Percentiles rank a stretch among this genome's conserved stretches.
Evolutionary conservation across 2,329 filamentous ascomycete genomes (phyloP).

Genomic region (Sphaceloma murrayae): DNA sequence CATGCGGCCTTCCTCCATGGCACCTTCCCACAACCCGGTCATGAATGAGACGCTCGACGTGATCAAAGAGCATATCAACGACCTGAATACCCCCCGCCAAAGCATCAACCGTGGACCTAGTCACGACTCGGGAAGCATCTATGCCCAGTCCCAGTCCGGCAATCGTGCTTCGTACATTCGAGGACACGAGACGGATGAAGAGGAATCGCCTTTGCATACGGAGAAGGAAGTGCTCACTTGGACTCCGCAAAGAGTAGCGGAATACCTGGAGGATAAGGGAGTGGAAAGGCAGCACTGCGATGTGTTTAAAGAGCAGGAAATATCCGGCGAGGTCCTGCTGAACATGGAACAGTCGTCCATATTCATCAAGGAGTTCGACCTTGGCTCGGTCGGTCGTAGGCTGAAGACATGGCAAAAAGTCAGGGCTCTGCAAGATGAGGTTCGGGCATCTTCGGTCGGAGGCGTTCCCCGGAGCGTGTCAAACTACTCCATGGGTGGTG

Average conservation of each 20-base stretch:
- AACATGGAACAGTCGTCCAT: conserved; percentile 93
- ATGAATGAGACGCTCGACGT: conserved; percentile 92
- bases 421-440: conserved; percentile 80
- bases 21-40: conserved; percentile 53
- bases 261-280: conserved; percentile 75
- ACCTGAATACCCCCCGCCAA: conserved; percentile 58
- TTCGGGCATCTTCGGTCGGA: conserved; percentile 49
- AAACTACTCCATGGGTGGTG: conserved; percentile 33
- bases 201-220: conserved; percentile 63
- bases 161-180: conserved; percentile 83
- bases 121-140: conserved; percentile 81
- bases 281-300: conserved; percentile 87
- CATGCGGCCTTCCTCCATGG: conserved; percentile 9
- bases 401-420: conserved; percentile 97
- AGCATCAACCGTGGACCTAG: conserved; percentile 34
- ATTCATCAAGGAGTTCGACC: conserved; percentile 89
- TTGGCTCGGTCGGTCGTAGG: conserved; percentile 80
- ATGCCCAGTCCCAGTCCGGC: conserved; percentile 54
- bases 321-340: conserved; percentile 82
- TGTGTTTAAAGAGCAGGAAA: conserved; percentile 92
- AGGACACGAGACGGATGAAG: conserved; percentile 90
- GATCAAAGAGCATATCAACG: conserved; percentile 93
- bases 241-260: conserved; percentile 73
- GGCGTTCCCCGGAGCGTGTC: conserved; percentile 31
- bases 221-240: conserved; percentile 68